Conservation (phyloP, 345 rosid species). For the Citrus unshiu region DNA sequence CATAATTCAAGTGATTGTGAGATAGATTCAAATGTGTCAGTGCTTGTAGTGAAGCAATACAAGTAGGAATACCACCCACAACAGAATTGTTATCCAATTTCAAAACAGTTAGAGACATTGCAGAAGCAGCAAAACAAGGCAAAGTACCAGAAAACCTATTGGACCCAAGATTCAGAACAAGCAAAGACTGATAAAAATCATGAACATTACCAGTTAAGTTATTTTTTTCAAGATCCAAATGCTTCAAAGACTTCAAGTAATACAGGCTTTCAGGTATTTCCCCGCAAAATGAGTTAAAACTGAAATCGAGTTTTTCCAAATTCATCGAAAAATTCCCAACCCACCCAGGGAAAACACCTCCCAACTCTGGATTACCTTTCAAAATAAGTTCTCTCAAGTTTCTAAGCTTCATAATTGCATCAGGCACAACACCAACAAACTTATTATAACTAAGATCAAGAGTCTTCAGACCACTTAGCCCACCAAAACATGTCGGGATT, state of each 20-base stretch:
- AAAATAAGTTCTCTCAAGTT: slow-evolving; percentile 55
- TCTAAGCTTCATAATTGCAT: slow-evolving; percentile 36
- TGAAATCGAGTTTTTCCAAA: slow-evolving; percentile 65
- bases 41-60: slow-evolving; percentile 57
- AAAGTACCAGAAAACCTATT: slow-evolving; percentile 72
- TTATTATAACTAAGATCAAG: slow-evolving; percentile 69
- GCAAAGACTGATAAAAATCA: slow-evolving; percentile 64
- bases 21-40: slow-evolving; percentile 70
- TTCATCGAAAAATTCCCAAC: slow-evolving; percentile 51
- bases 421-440: slow-evolving; percentile 58
- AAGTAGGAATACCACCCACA: slow-evolving; percentile 86
- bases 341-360: slow-evolving; percentile 64
- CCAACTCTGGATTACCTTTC: slow-evolving; percentile 51
- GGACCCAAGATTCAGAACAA: slow-evolving; percentile 62
- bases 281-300: slow-evolving; percentile 69
- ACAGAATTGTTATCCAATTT: slow-evolving; percentile 65
- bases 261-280: slow-evolving; percentile 56
- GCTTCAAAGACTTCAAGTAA: slow-evolving; percentile 46
- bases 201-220: slow-evolving; percentile 47
- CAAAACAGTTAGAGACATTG: slow-evolving; percentile 46
- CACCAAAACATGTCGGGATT: slow-evolving; percentile 64
- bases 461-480: slow-evolving; percentile 45
- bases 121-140: slow-evolving; percentile 73
- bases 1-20: slow-evolving; percentile 54
- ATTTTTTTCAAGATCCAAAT: slow-evolving; percentile 66